Percentiles rank a stretch among this genome's conserved stretches.
Conservation (phyloP, 1,284 basidiomycete genomes). For the Agroathelia rolfsii region DNA sequence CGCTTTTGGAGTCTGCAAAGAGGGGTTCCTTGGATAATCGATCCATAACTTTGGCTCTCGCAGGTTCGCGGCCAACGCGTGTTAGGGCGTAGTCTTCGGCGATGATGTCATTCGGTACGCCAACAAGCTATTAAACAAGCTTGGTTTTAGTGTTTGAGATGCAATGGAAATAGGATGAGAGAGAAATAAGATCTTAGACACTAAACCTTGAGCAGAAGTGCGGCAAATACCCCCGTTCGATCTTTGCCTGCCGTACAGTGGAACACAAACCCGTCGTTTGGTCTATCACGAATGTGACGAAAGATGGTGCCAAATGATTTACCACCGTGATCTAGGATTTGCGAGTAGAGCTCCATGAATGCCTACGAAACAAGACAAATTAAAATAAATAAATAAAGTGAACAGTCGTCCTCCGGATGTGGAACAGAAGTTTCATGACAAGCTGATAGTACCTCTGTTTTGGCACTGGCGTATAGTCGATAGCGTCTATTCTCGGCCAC, state of each 20-base stretch:
- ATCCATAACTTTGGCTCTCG: slow-evolving; percentile 54
- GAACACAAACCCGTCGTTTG: slow-evolving; percentile 53
- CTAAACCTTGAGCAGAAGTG: slow-evolving; percentile 64
- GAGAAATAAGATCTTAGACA: slow-evolving; percentile 10
- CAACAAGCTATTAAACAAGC: slow-evolving; percentile 43
- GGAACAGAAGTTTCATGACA: background rate
- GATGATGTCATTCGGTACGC: slow-evolving; percentile 51
- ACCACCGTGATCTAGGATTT: slow-evolving; percentile 67
- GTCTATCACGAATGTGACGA: slow-evolving; percentile 58
- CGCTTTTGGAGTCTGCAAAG: slow-evolving; percentile 58
- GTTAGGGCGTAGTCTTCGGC: slow-evolving; percentile 69
- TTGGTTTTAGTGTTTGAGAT: slow-evolving; percentile 6
- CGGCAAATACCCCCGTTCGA: slow-evolving; percentile 67
- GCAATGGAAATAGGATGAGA: background rate
- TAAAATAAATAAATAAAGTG: no score
- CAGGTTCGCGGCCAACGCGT: slow-evolving; percentile 66
- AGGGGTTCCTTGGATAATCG: slow-evolving; percentile 57
- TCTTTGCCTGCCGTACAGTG: slow-evolving; percentile 78
- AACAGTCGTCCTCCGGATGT: background rate
- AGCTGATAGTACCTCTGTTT: slow-evolving; percentile 47
- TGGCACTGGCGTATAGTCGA: slow-evolving; percentile 68
- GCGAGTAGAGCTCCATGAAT: slow-evolving; percentile 71
- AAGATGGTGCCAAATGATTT: slow-evolving; percentile 54
- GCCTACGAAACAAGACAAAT: slow-evolving; percentile 32
- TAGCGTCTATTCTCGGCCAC: slow-evolving; percentile 39